These are phyloP conservation scores for Cryptosporidium baileyi DNA, from an alignment of 169 alveolate species.

Conservation along the genomic window DNA sequence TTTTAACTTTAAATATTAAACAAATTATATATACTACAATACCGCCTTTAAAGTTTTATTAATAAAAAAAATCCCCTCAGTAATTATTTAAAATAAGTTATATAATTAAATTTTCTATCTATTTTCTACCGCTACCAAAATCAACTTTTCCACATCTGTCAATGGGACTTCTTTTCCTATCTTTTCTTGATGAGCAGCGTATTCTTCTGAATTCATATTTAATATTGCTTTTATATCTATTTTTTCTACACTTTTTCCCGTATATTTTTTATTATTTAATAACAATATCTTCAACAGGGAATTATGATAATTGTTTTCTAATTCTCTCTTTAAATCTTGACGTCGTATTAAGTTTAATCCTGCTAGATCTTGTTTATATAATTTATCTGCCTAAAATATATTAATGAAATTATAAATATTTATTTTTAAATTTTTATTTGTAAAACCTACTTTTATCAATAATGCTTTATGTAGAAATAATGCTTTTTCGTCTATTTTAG, in stretches of 20 bases:
- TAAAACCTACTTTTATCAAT: conserved; percentile 21
- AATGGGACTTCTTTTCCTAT: background rate
- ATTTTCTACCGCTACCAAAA: too few relatives aligned
- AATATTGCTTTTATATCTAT: conserved; percentile 33
- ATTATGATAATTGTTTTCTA: background rate
- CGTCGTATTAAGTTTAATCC: conserved; percentile 10
- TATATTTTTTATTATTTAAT: conserved; percentile 3
- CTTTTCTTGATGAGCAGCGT: conserved; percentile 5
- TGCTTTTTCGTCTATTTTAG: conserved; percentile 46
- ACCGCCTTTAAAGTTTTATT: too few relatives aligned
- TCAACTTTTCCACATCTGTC: conserved; percentile 1
- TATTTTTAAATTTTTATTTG: background rate
- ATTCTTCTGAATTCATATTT: conserved; percentile 28
- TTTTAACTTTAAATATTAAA: too few relatives aligned
- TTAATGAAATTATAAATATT: background rate
- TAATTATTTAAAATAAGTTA: too few relatives aligned
- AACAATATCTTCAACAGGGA: background rate
- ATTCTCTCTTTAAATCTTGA: conserved; percentile 43
- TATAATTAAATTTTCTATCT: too few relatives aligned
- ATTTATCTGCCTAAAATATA: conserved; percentile 30
- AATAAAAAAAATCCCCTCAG: too few relatives aligned
- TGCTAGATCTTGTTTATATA: conserved; percentile 26
- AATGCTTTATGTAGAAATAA: conserved; percentile 33
- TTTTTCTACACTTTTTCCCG: conserved; percentile 9
- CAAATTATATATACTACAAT: too few relatives aligned